Percentiles rank a stretch among this genome's conserved stretches.
Conservation (phyloP, 192 early-diverging fungal species). For the Geranomyces variabilis region DNA sequence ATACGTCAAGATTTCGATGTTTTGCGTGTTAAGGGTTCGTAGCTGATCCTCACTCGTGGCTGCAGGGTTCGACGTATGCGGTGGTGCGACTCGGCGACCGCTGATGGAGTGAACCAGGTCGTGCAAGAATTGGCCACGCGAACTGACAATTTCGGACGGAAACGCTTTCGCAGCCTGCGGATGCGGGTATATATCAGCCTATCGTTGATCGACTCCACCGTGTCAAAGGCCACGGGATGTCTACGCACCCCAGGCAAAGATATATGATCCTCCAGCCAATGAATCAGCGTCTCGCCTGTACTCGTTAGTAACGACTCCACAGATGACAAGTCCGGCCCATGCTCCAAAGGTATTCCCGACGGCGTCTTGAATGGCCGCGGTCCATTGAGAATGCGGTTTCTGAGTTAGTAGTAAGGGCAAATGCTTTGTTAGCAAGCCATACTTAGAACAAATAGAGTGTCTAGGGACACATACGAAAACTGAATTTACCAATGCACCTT, state of each 20-base stretch:
- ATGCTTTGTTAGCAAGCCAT: neutral
- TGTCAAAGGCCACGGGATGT: too few relatives aligned
- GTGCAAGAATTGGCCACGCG: slow-evolving; percentile 35
- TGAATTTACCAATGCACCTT: slow-evolving; percentile 20
- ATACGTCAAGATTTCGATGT: slow-evolving; percentile 37
- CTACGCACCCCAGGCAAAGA: neutral
- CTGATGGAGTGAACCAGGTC: slow-evolving; percentile 50
- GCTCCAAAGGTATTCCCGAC: slow-evolving; percentile 44
- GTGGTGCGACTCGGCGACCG: slow-evolving; percentile 15
- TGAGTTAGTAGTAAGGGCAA: neutral
- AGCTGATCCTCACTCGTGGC: slow-evolving; percentile 33
- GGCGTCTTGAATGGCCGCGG: slow-evolving; percentile 42
- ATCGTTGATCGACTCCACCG: too few relatives aligned
- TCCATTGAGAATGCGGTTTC: slow-evolving; percentile 36
- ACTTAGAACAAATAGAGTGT: too few relatives aligned
- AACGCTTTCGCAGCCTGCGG: slow-evolving; percentile 34
- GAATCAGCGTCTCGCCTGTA: slow-evolving; percentile 35
- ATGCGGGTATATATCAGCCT: too few relatives aligned
- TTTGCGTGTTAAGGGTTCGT: slow-evolving; percentile 30
- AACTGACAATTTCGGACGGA: slow-evolving; percentile 24
- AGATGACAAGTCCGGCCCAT: slow-evolving; percentile 8
- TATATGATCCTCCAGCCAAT: slow-evolving; percentile 53
- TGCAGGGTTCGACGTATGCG: neutral
- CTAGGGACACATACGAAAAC: neutral
- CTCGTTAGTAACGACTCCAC: slow-evolving; percentile 26